Base-by-base conservation (phyloP, 345 rosid genomes). In the Hirschfeldia incana region DNA sequence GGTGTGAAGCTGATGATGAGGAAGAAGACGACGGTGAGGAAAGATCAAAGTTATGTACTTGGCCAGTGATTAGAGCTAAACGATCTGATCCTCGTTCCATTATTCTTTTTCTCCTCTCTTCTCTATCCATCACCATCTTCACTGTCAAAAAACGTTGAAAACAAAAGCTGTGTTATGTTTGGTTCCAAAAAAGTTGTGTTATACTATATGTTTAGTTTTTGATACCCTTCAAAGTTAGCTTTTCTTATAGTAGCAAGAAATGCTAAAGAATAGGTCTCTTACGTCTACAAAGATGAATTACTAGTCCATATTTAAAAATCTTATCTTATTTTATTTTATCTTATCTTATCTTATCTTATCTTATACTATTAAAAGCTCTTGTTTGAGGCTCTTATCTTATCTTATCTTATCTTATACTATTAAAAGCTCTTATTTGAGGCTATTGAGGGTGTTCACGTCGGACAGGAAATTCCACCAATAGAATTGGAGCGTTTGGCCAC, bases 61-160 rank as follows among this genome's bases (percentile, higher is more conserved):
- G 85, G 3, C 90, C 85, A 28, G 88, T 85, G 74, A 89, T 89
- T 67, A 89, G 53, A 4, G 88, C 89, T 74, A 87, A 33, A 53
- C 87, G 86, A 77, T 89, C 90, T 12, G 83, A 77, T 51, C 92
- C 87, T 67, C 87, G 59, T 70, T 87, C 89, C 78, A 83, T 39
- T 53, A 89, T 89, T 80, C 28, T 86, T 61, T 81, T 79, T 65
- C 89, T 81, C 44, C 92, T 81, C 71, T 73, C 87, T 70, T 84
- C 85, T 62, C 84, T 78, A 63, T 71, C 78, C 60, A 74, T 51
- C 51, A 66, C 83, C 83, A 80, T 80, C 4, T 4, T 75, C 6
- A 55, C 60, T 69, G 1, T 11, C 65, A 70, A 51, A 44, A 8
- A 37, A 37, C 42, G 2, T 6, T 8, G 42, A 37, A 37, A 8